Percentiles rank a stretch among this genome's conserved stretches.
phyloP scores from a whole-genome alignment of 2,329 filamentous ascomycete genomes.

The Ceratocystis variospora region DNA sequence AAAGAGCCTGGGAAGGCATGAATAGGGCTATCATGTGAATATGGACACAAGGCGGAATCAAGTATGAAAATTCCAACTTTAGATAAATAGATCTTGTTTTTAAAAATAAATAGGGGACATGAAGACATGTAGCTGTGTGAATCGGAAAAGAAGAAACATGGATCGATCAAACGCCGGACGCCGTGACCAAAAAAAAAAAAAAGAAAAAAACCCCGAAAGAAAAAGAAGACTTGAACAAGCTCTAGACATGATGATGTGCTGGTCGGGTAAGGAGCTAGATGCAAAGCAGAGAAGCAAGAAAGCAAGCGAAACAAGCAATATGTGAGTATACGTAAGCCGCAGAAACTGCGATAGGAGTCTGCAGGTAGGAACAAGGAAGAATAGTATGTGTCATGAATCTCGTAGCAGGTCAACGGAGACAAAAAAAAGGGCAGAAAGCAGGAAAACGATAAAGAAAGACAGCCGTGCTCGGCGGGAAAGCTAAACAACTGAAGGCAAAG shows the following conservation, averaged over 20 bases:
- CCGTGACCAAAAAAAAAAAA: not conserved
- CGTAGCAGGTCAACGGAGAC: not conserved
- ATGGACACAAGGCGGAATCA: too few species aligned
- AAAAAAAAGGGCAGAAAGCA: too few species aligned
- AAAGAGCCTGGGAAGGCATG: too few species aligned
- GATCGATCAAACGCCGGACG: not conserved
- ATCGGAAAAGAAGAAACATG: not conserved
- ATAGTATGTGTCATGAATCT: not conserved
- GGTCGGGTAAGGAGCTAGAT: too few species aligned
- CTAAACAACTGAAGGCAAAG: too few species aligned
- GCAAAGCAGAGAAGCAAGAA: not conserved
- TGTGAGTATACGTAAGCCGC: not conserved
- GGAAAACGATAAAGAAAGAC: too few species aligned
- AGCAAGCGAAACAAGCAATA: not conserved
- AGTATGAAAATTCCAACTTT: not conserved
- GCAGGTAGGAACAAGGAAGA: not conserved
- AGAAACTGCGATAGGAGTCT: not conserved
- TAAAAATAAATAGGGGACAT: not conserved
- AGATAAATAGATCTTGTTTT: not conserved
- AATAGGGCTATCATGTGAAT: too few species aligned
- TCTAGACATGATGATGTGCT: too few species aligned
- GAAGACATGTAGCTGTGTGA: not conserved
- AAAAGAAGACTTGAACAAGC: not conserved
- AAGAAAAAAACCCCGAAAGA: not conserved
- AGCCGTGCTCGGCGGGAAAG: too few species aligned